Evolutionary conservation across 192 early-diverging fungal genomes (phyloP).

Genomic region (Gonapodya prolifera): DNA sequence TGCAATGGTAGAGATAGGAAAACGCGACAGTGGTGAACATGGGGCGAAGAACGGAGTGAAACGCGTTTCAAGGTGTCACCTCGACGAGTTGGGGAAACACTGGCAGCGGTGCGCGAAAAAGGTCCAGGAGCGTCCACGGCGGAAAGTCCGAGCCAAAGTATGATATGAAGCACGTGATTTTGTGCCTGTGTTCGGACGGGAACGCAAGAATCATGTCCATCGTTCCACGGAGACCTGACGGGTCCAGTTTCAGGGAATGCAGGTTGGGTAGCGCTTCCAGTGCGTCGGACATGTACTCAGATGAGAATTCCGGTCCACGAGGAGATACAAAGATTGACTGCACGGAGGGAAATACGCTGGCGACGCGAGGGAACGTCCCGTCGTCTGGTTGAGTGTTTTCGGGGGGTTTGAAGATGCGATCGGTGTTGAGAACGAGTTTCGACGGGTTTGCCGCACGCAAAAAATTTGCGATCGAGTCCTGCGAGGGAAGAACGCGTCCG

Average conservation of each 20-base stretch:
- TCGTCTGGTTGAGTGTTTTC: too few species aligned
- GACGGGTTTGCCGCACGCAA: not conserved
- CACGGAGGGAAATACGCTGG: not conserved
- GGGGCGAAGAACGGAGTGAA: not conserved
- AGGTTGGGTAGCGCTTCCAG: not conserved
- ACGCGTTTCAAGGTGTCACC: not conserved
- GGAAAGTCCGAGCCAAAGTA: not conserved
- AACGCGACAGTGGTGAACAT: too few species aligned
- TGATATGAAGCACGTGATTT: not conserved
- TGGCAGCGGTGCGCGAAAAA: not conserved
- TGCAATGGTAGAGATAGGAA: not conserved
- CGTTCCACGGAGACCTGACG: not conserved
- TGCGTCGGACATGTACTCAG: not conserved
- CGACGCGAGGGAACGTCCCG: not conserved
- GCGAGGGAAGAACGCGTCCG: not conserved
- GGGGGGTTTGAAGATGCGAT: not conserved
- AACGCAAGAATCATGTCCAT: not conserved
- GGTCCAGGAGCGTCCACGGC: not conserved
- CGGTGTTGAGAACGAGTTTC: not conserved
- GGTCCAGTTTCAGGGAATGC: not conserved
- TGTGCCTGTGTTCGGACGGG: not conserved
- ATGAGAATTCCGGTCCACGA: not conserved
- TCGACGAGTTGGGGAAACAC: not conserved
- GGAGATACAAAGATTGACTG: not conserved
- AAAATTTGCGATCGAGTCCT: not conserved